Percentiles rank a stretch among this genome's conserved stretches.
These are phyloP conservation scores for Ophiostoma perfectum DNA, from an alignment of 2,329 filamentous ascomycete species.

Conservation along the genomic window DNA sequence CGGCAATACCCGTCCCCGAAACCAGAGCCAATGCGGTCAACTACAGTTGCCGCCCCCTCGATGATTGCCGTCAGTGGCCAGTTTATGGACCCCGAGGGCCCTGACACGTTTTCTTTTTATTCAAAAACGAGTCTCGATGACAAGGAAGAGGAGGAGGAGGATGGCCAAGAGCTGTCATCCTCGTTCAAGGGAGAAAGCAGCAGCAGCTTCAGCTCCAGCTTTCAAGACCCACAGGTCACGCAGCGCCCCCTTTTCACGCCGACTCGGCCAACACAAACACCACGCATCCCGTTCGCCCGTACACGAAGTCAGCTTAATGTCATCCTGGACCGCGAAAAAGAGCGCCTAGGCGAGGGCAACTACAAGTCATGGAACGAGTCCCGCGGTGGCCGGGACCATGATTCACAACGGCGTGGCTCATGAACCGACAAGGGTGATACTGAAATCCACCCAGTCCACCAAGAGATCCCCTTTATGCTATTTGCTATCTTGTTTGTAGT, in stretches of 20 bases:
- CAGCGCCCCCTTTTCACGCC: conserved; percentile 41
- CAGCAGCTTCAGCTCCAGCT: conserved; percentile 23
- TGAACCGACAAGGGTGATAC: no score
- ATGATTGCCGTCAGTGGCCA: conserved; percentile 21
- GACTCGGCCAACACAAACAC: conserved; percentile 44
- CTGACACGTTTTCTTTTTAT: conserved; percentile 22
- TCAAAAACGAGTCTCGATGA: conserved; percentile 17
- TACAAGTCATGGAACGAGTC: conserved; percentile 23
- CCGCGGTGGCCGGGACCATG: conserved; percentile 1
- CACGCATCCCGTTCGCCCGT: conserved; percentile 47
- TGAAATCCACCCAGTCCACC: no score
- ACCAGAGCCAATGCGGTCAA: conserved; percentile 7
- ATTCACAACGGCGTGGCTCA: background rate
- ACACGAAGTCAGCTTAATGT: conserved; percentile 57
- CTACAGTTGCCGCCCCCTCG: conserved; percentile 17
- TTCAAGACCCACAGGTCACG: conserved; percentile 30
- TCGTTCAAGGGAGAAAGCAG: background rate
- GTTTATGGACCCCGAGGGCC: conserved; percentile 23
- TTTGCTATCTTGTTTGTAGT: background rate
- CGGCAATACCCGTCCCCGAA: conserved; percentile 6
- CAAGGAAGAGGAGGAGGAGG: conserved; percentile 13
- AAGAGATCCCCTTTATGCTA: background rate
- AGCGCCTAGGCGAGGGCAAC: conserved; percentile 33
- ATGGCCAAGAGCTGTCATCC: background rate
- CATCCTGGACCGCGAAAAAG: conserved; percentile 51